Percentiles rank a stretch among this genome's conserved stretches.
Evolutionary conservation across 129 eudicot species (phyloP).

Genomic region (Flaveria linearis): DNA sequence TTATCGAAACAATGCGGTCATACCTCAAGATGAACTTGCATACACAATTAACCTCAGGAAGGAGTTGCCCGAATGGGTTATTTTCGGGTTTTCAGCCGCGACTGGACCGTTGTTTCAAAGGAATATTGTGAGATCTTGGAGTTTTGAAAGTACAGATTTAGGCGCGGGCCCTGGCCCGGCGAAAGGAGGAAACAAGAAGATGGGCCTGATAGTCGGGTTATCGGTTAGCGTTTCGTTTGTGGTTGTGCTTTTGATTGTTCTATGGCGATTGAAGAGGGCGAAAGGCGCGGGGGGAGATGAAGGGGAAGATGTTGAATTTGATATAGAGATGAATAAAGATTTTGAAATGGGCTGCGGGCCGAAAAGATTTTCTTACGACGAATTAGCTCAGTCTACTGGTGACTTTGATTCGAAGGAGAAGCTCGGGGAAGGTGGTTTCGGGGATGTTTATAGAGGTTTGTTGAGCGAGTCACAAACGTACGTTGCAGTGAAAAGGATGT

Average conservation of each 20-base stretch:
- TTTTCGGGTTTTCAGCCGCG: constrained; percentile 40
- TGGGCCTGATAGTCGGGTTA: constrained; percentile 22
- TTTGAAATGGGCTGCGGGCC: constrained; percentile 32
- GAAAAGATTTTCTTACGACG: constrained; percentile 17
- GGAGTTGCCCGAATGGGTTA: constrained; percentile 27
- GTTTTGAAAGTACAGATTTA: constrained; percentile 17
- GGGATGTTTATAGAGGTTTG: constrained; percentile 17
- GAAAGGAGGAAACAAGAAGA: neutral
- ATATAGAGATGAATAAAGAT: constrained; percentile 16
- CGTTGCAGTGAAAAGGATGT: constrained; percentile 18
- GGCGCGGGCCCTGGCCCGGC: neutral
- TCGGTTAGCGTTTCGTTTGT: neutral
- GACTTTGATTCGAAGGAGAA: constrained; percentile 12
- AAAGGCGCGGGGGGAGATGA: neutral
- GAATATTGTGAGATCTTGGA: constrained; percentile 29
- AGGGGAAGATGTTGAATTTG: constrained; percentile 8
- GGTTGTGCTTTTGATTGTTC: neutral
- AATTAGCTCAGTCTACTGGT: constrained; percentile 14
- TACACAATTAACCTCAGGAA: constrained; percentile 31
- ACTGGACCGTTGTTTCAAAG: neutral
- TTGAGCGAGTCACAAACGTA: neutral
- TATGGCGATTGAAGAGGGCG: constrained; percentile 22
- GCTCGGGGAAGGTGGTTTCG: constrained; percentile 25
- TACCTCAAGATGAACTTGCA: constrained; percentile 10
- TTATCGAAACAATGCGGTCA: neutral